Evolutionary conservation across 805 yeast genomes (phyloP).

Genomic region (Candida anglica): DNA sequence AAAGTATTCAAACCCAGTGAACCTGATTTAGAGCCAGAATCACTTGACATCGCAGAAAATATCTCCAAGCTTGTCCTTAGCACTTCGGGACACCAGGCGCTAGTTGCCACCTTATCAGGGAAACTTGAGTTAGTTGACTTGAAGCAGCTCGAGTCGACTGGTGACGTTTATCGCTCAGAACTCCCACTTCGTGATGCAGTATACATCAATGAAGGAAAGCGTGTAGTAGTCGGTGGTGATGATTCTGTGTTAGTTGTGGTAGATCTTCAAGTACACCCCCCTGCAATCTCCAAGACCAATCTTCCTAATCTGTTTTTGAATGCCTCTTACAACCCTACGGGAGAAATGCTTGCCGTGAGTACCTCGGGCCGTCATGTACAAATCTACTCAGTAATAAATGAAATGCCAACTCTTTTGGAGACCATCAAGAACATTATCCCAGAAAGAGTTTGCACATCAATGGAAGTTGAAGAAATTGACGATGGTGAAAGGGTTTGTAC

Average conservation of each 20-base stretch:
- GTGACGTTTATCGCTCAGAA: conserved; percentile 41
- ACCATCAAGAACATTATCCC: conserved; percentile 41
- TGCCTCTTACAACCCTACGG: conserved; percentile 51
- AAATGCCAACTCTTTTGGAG: conserved; percentile 48
- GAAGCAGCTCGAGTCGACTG: conserved; percentile 20
- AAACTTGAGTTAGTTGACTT: conserved; percentile 39
- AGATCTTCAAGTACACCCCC: conserved; percentile 29
- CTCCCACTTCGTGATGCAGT: conserved; percentile 48
- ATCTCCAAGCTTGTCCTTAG: conserved; percentile 38
- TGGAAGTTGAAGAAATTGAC: conserved; percentile 32
- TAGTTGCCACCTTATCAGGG: conserved; percentile 41
- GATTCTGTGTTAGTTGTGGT: conserved; percentile 53
- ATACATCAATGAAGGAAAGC: conserved; percentile 59
- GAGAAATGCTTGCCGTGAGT: conserved; percentile 55
- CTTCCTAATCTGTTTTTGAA: conserved; percentile 54
- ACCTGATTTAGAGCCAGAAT: conserved; percentile 58
- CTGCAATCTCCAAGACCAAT: conserved; percentile 25
- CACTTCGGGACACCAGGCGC: conserved; percentile 10
- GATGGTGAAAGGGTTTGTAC: conserved; percentile 46
- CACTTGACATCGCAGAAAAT: conserved; percentile 48
- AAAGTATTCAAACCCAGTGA: conserved; percentile 46
- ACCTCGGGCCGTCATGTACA: conserved; percentile 57
- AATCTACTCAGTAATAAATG: conserved; percentile 53
- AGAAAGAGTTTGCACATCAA: conserved; percentile 26
- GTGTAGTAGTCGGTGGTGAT: conserved; percentile 63